Percentiles rank a stretch among this genome's conserved stretches.
These are phyloP conservation scores for Aspergillus ostianus DNA, from an alignment of 495 filamentous ascomycete genomes.

Conservation along the genomic window DNA sequence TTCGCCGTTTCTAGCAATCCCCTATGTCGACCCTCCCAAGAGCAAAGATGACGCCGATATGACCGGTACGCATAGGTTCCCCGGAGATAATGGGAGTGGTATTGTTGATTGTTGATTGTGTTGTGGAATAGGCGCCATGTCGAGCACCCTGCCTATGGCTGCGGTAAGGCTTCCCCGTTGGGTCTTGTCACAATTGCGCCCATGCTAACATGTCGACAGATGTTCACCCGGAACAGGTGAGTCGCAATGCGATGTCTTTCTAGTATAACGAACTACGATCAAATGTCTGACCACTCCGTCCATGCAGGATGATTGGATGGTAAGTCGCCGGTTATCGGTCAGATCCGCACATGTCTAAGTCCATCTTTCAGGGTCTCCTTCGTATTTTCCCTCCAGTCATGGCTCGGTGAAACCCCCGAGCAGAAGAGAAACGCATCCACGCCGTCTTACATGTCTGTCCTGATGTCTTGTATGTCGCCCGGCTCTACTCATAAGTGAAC, in stretches of 20 bases:
- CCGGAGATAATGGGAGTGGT: neutral
- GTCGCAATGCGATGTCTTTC: constrained; percentile 12
- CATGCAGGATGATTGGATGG: constrained; percentile 72
- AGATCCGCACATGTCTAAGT: constrained; percentile 6
- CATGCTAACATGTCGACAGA: constrained; percentile 45
- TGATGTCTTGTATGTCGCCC: constrained; percentile 72
- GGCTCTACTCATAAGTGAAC: neutral
- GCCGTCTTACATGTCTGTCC: constrained; percentile 79
- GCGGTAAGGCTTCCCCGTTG: constrained; percentile 53
- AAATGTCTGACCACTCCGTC: neutral
- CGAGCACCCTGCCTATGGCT: constrained; percentile 87
- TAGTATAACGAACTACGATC: neutral
- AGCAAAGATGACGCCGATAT: constrained; percentile 55
- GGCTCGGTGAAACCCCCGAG: constrained; percentile 81
- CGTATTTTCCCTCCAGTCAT: constrained; percentile 78
- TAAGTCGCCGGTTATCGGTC: constrained; percentile 35
- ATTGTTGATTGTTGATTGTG: constrained; percentile 14
- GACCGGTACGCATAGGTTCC: constrained; percentile 39
- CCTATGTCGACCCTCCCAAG: constrained; percentile 59
- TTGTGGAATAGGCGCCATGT: constrained; percentile 60
- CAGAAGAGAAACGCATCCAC: constrained; percentile 63
- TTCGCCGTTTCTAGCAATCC: constrained; percentile 49
- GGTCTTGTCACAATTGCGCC: constrained; percentile 1
- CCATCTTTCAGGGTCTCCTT: constrained; percentile 65
- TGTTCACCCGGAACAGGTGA: constrained; percentile 89